phyloP scores from a whole-genome alignment of 1,284 basidiomycete genomes.

The Schizopora paradoxa region DNA sequence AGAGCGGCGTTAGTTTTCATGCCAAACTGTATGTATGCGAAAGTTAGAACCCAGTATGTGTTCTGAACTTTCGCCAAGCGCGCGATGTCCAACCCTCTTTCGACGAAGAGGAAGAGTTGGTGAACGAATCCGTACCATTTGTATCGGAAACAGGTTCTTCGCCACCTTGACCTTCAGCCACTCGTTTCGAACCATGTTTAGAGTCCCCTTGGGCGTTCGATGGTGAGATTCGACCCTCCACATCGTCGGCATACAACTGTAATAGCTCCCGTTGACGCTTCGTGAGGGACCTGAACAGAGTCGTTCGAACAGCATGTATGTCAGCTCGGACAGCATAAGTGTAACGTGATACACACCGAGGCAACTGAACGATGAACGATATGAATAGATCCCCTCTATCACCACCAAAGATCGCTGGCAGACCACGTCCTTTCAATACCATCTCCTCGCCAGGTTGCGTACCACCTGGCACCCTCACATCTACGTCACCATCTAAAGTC shows the following conservation, averaged over 20 bases:
- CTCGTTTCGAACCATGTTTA: slow-evolving; percentile 24
- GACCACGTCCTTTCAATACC: slow-evolving; percentile 86
- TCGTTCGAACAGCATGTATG: slow-evolving; percentile 19
- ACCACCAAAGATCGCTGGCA: slow-evolving; percentile 63
- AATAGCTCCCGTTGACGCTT: slow-evolving; percentile 82
- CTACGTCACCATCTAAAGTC: slow-evolving; percentile 93
- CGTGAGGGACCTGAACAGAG: slow-evolving; percentile 63
- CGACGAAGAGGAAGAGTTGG: slow-evolving; percentile 44
- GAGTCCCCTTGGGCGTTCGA: slow-evolving; percentile 24
- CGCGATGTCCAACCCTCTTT: slow-evolving; percentile 63
- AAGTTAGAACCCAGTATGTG: slow-evolving; percentile 66
- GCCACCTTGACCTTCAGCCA: slow-evolving; percentile 22
- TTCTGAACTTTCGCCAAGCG: slow-evolving; percentile 59
- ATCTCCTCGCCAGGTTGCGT: slow-evolving; percentile 98
- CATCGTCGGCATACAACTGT: slow-evolving; percentile 89
- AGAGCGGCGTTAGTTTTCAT: slow-evolving; percentile 24
- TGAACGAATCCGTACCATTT: slow-evolving; percentile 73
- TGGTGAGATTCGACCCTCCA: slow-evolving; percentile 59
- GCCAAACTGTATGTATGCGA: slow-evolving; percentile 40
- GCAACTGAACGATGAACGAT: slow-evolving; percentile 83
- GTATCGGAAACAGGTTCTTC: slow-evolving; percentile 31
- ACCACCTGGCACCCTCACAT: slow-evolving; percentile 88
- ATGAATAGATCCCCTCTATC: slow-evolving; percentile 89
- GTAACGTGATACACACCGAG: slow-evolving; percentile 71
- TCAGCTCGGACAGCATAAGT: no score